Evolutionary conservation across 1,284 basidiomycete genomes (phyloP), one percentile per base, ranked within the genome.

Genomic region (Moesziomyces globuligerus): DNA sequence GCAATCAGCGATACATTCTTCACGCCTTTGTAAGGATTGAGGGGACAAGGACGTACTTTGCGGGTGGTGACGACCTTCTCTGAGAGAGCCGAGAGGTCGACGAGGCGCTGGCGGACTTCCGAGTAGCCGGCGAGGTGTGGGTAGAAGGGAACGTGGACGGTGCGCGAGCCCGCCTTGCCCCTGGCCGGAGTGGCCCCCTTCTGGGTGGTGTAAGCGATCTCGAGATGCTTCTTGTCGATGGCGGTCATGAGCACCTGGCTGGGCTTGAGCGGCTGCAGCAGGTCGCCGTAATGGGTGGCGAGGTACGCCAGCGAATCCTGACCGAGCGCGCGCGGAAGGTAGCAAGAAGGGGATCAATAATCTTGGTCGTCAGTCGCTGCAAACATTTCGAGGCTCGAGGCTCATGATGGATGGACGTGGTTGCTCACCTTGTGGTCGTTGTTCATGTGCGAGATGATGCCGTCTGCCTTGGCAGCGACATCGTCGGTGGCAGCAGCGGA

Each of bases 371-470:
- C 25, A 13, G 24, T n/a, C 24, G 25, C 2, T 10, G 23, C 5
- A 17, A 43, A 25, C 24, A n/a, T n/a, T n/a, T n/a, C n/a, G n/a
- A 29, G 23, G 5, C 37, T 39, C 37, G 37, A 25, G 8, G 24
- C 10, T 20, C 39, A 41, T 20, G 13, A 21, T 13, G 23, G 23
- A 15, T 9, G 15, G n/a, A 4, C 17, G 28, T 10, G 21, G 28
- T 13, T 11, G 32, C 62, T 42, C 28, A 72, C 69, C 69, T 67
- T 58, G 58, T 72, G 69, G 23, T 66, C 69, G 23, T 62, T 72
- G 69, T 72, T 72, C 69, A 72, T 72, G 55, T 72, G 62, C 17
- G 62, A 62, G 38, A 66, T 46, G 34, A 72, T 66, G 26, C 58
- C 59, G 13, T 61, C 69, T 21, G 62, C 57, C 58, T 72, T 72